Evolutionary conservation across 2,329 filamentous ascomycete species (phyloP).

Genomic region (Pseudopithomyces chartarum): DNA sequence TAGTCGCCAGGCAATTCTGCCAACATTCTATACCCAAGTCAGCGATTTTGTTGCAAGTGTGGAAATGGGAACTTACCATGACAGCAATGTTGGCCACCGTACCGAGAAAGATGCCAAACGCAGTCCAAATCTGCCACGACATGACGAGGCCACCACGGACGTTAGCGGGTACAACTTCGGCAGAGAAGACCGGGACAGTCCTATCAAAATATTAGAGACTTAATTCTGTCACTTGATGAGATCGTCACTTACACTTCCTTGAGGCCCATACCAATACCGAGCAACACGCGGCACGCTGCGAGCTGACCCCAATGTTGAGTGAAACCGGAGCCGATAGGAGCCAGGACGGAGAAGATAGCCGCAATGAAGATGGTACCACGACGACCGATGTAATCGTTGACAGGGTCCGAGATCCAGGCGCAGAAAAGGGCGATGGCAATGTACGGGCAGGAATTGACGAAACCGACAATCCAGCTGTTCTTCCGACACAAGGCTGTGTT

Average conservation of each 20-base stretch:
- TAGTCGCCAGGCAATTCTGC: conserved; percentile 45
- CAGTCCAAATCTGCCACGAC: conserved; percentile 53
- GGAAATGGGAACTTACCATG: conserved; percentile 23
- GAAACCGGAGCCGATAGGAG: conserved; percentile 42
- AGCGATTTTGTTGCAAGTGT: neutral
- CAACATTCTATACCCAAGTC: conserved; percentile 30
- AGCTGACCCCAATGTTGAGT: conserved; percentile 48
- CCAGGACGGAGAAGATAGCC: conserved; percentile 40
- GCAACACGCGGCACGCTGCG: conserved; percentile 41
- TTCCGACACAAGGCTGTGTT: conserved; percentile 32
- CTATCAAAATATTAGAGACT: neutral
- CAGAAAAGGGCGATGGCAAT: conserved; percentile 36
- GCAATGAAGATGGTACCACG: conserved; percentile 42
- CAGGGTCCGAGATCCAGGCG: conserved; percentile 34
- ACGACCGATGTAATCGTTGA: conserved; percentile 37
- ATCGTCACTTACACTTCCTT: conserved; percentile 40
- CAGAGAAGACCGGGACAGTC: conserved; percentile 53
- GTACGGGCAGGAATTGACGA: conserved; percentile 38
- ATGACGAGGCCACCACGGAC: conserved; percentile 56
- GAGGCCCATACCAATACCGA: conserved; percentile 51
- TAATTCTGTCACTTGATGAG: neutral
- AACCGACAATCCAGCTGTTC: conserved; percentile 42
- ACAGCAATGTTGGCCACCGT: conserved; percentile 49
- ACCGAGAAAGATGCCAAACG: conserved; percentile 54
- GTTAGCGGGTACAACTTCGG: conserved; percentile 53